These are phyloP conservation scores for Colletotrichum tropicicola DNA, from an alignment of 2,329 filamentous ascomycete species.

Conservation along the genomic window DNA sequence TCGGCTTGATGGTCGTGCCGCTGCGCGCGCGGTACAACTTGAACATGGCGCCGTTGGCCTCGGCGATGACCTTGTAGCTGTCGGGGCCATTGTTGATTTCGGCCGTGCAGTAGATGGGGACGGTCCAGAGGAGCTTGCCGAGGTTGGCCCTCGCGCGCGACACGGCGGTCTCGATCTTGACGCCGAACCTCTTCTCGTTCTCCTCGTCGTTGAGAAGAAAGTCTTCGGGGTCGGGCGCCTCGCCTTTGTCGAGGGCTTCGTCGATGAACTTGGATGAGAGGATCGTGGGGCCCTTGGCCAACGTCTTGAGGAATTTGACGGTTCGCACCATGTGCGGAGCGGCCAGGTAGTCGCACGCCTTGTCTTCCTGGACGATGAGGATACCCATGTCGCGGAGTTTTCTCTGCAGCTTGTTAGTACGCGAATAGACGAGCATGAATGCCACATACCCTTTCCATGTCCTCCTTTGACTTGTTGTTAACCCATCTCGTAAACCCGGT, in stretches of 20 bases:
- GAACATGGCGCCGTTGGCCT: constrained; percentile 88
- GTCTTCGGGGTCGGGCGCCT: constrained; percentile 69
- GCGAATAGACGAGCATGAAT: background rate
- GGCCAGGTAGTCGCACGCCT: constrained; percentile 84
- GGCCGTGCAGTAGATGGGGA: constrained; percentile 86
- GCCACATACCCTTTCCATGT: constrained; percentile 77
- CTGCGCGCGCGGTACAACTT: constrained; percentile 79
- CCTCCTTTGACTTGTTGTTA: constrained; percentile 76
- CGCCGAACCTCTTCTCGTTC: constrained; percentile 75
- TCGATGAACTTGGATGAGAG: constrained; percentile 84
- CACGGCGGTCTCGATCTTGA: constrained; percentile 75
- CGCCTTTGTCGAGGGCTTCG: constrained; percentile 74
- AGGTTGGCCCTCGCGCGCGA: constrained; percentile 78
- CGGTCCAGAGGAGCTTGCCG: constrained; percentile 77
- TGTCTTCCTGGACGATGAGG: constrained; percentile 78
- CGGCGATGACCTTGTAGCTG: constrained; percentile 85
- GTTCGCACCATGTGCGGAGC: constrained; percentile 90
- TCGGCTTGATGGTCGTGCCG: constrained; percentile 72
- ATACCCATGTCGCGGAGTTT: constrained; percentile 87
- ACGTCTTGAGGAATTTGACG: constrained; percentile 88
- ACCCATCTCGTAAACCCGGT: constrained; percentile 89
- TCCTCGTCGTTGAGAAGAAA: constrained; percentile 77
- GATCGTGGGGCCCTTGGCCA: constrained; percentile 82
- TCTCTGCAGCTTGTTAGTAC: constrained; percentile 60
- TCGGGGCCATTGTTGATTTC: constrained; percentile 83